phyloP scores from a whole-genome alignment of 768 basidiomycete species.

The Kwoniella dejecticola region DNA sequence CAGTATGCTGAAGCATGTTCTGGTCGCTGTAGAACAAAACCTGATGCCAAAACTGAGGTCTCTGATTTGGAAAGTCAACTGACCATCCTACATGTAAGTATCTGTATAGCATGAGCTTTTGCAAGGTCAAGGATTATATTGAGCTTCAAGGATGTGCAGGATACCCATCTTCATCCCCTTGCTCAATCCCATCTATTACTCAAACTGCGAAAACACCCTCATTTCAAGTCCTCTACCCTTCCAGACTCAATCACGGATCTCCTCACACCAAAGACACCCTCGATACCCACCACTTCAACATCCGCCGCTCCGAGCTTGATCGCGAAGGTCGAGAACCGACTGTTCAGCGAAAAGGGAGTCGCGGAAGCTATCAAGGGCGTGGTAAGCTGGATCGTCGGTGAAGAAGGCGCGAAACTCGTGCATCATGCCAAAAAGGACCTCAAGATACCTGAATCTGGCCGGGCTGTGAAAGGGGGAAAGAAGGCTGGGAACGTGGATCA shows the following conservation, averaged over 20 bases:
- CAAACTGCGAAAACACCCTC: slow-evolving; percentile 73
- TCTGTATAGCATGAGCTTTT: background rate
- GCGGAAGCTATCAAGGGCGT: slow-evolving; percentile 64
- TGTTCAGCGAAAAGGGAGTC: slow-evolving; percentile 76
- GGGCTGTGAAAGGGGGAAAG: background rate
- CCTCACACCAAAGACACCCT: slow-evolving; percentile 1
- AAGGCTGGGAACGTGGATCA: background rate
- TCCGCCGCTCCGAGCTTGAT: slow-evolving; percentile 31
- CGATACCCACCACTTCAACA: slow-evolving; percentile 15
- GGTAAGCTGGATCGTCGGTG: slow-evolving; percentile 60
- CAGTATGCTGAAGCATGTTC: too few relatives aligned
- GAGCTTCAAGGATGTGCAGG: too few relatives aligned
- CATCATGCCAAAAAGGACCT: slow-evolving; percentile 28
- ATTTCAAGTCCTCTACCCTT: slow-evolving; percentile 56
- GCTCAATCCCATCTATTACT: slow-evolving; percentile 68
- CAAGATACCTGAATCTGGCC: slow-evolving; percentile 36
- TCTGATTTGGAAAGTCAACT: slow-evolving; percentile 66
- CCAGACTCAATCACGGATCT: slow-evolving; percentile 20
- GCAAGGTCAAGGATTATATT: too few relatives aligned
- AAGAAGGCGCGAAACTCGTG: slow-evolving; percentile 42
- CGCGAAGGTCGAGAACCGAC: slow-evolving; percentile 69
- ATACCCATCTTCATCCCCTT: slow-evolving; percentile 63
- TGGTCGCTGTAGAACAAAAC: slow-evolving; percentile 31
- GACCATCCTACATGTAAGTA: slow-evolving; percentile 65
- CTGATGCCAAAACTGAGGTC: slow-evolving; percentile 55